Base-by-base conservation (phyloP, 352 stramenopile genomes). In the Phytophthora lateralis region DNA sequence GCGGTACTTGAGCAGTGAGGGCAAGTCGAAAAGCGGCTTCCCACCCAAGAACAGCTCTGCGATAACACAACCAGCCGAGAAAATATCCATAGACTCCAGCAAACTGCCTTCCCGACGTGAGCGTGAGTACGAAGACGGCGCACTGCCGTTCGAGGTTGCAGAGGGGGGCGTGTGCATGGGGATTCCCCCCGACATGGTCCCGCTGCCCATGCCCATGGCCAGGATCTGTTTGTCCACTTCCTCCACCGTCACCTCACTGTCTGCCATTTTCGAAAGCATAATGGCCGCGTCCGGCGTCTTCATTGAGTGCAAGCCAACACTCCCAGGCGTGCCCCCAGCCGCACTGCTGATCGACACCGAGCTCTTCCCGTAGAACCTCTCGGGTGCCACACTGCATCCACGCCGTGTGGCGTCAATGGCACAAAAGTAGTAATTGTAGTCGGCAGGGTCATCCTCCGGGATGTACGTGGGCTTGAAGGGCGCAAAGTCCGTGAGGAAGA, bases 1-100 rank as follows among this genome's bases (percentile, higher is more conserved):
- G 18, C 88, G 85, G 50, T 96, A 96, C 38, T 90, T 90, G 12
- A 98, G 69, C 12, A 98, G 60, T n/a, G 82, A 89, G 18, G 92
- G 89, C 4, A 99, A 74, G 73, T 99, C 97, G 43, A 99, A 90
- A 12, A 98, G 82, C 32, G 91, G 88, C 54, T 98, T 98, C 17
- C 96, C 97, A 62, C 97, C 97, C 14, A 99, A 73, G 65, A 98
- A 98, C 14, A 97, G 54, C 78, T 99, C 97, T 10, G 97, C 96
- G 37, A 99, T 98, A 4, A 99, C 93, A 75, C 98, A 99, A 9
- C 97, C 97, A 9, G 96, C 82, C 37, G 96, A 98, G 76, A 99
- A 99, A 45, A 99, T 95, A 77, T 99, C 98, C 96, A 99, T 99
- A 10, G 93, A 96, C 41, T 91, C 78, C 1, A 85, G 62, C 35